Base-by-base conservation (phyloP, 306 rosid genomes). In the Glycine soja region DNA sequence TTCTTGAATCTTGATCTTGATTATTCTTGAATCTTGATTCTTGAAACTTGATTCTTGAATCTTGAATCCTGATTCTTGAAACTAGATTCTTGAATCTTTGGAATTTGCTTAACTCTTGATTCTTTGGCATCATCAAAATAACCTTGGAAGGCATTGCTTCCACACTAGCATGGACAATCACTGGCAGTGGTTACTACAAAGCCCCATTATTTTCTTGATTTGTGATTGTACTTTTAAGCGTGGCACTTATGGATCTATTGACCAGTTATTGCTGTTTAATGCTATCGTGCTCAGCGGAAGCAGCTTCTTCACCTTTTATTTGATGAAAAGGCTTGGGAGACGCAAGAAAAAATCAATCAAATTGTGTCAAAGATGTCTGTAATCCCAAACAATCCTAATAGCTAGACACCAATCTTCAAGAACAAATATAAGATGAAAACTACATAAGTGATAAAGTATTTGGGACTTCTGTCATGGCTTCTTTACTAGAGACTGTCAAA, bases 151-250 rank as follows among this genome's bases (percentile, higher is more conserved):
- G n/a, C n/a, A n/a, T n/a, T n/a, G n/a, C n/a, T n/a, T n/a, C n/a
- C n/a, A n/a, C n/a, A n/a, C n/a, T n/a, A 90, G 79, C 99, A 95
- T 83, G 99, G 99, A 80, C 99, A 93, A 64, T 93, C 99, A 15
- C 99, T 97, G 1, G 99, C 97, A 30, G 86, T 95, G 85, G 97
- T 95, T 85, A 97, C 99, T 12, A 95, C 99, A 0, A 95, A 95
- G 85, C 99, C 97, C 79, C 97, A 93, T 86, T 93, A 93, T 81
- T 91, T 95, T 88, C 97, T 90, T 30, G 94, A 93, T 82, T 24
- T 24, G 30, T 24, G 30, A 24, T 85, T 82, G 72, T 93, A 77
- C 86, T 93, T 63, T 85, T 6, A 91, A 84, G 65, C 88, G 90
- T 75, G 83, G 87, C 56, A 87, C 78, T 80, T 81, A 75, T 38